Base-by-base conservation (phyloP, 2,329 filamentous ascomycete genomes). In the Colletotrichum australisinense region DNA sequence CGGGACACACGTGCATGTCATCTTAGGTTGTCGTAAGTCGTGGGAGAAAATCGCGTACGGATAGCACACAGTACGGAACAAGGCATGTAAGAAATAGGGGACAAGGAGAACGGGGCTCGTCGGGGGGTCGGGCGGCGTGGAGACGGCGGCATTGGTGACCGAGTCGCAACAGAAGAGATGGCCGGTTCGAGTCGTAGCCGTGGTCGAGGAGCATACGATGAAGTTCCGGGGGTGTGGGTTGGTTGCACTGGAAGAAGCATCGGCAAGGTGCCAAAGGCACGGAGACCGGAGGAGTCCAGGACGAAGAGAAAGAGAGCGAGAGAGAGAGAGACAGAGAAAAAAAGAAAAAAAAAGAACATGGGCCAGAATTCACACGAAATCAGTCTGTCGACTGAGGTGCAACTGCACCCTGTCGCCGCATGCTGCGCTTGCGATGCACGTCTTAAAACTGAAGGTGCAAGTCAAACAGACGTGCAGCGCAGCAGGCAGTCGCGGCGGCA, bases 401-500 rank as follows among this genome's bases (percentile, higher is more conserved):
- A 52, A 38, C 53, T 69, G 59, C 69, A 58, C 62, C 59, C 71
- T 64, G 67, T 52, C 56, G 63, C 63, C 59, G 69, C 59, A 64
- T 74, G 64, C 55, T 57, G 72, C 69, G 69, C 60, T 69, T 68
- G 64, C 60, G 64, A 64, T 68, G 67, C 63, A 68, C 58, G 65
- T 72, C 72, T 73, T 46, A 53, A 63, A 56, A 55, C 49, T 35
- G 49, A 28, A 69, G 59, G 73, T 57, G 68, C 64, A 73, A 69
- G 72, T 69, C 69, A 63, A 73, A 69, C 58, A 74, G 69, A 65
- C 55, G 65, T 69, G 69, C 72, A 74, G 69, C 26, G 63, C 56
- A 28, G 38, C 42, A 49, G 42, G 62, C 42, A 64, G 26, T 22
- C 19, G 28, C 42, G 38, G 49, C 38, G 22, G 57, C 66, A 55